phyloP scores from a whole-genome alignment of 176 grass and related monocot species.

The Paspalum vaginatum region DNA sequence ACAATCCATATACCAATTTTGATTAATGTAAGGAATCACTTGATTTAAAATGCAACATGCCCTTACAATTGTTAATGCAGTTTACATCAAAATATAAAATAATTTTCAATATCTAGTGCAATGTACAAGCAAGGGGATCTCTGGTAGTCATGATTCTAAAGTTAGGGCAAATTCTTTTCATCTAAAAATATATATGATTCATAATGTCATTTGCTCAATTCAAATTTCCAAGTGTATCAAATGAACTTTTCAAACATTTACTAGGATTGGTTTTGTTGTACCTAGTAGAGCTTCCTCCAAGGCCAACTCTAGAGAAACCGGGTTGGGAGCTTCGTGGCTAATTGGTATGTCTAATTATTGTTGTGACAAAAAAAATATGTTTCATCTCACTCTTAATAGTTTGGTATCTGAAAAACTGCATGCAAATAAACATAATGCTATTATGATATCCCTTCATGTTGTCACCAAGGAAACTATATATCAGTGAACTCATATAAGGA shows the following conservation, averaged over 20 bases:
- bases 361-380: neutral
- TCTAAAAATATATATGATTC: neutral
- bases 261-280: constrained; percentile 13
- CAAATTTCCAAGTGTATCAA: constrained; percentile 6
- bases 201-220: constrained; percentile 24
- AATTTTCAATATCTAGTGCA: too few relatives aligned
- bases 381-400: constrained; percentile 17
- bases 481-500: too few relatives aligned
- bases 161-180: constrained; percentile 5
- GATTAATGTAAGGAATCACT: neutral
- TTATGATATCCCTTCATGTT: neutral
- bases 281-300: constrained; percentile 65
- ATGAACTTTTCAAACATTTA: constrained; percentile 15
- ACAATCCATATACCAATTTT: neutral
- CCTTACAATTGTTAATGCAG: constrained; percentile 12
- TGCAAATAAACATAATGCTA: neutral
- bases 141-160: neutral
- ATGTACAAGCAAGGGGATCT: too few relatives aligned
- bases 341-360: constrained; percentile 52
- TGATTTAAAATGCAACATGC: neutral
- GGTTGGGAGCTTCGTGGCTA: constrained; percentile 64
- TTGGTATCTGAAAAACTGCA: neutral
- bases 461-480: too few relatives aligned
- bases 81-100: neutral
- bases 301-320: constrained; percentile 71